These are phyloP conservation scores for Globisporangium irregulare DNA, from an alignment of 352 stramenopile species.

Conservation along the genomic window DNA sequence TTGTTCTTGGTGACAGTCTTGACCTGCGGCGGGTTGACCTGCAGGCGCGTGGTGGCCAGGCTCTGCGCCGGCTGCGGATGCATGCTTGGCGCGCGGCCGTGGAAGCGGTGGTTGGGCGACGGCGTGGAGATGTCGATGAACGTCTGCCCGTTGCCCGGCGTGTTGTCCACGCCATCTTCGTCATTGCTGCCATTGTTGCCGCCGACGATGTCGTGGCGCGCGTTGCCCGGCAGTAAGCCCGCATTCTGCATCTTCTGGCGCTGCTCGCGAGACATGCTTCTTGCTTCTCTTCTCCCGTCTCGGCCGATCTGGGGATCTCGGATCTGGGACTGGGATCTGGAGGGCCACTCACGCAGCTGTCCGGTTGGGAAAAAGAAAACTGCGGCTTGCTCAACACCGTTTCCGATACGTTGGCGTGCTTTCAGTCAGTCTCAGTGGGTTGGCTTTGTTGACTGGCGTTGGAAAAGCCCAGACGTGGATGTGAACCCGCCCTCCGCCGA, in stretches of 20 bases:
- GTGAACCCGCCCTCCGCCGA: background rate
- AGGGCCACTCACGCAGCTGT: background rate
- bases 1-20: slow-evolving; percentile 34
- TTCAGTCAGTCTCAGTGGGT: background rate
- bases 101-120: slow-evolving; percentile 32
- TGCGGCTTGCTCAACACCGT: background rate
- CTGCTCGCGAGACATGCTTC: slow-evolving; percentile 37
- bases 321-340: background rate
- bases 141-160: slow-evolving; percentile 43
- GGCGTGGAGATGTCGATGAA: slow-evolving; percentile 75
- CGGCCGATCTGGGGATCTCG: background rate
- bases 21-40: slow-evolving; percentile 25
- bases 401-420: background rate
- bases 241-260: slow-evolving; percentile 42
- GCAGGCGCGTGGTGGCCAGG: slow-evolving; percentile 14
- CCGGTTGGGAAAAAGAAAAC: background rate
- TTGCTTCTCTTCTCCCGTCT: slow-evolving; percentile 8
- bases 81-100: slow-evolving; percentile 13
- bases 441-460: background rate
- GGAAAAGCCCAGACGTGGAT: background rate
- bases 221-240: slow-evolving; percentile 20
- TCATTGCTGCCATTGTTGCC: background rate
- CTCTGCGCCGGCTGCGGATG: slow-evolving; percentile 6
- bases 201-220: background rate
- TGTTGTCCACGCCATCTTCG: slow-evolving; percentile 41